Base-by-base conservation (phyloP, 1,139 yeast species). In the Lodderomyces margitis region DNA sequence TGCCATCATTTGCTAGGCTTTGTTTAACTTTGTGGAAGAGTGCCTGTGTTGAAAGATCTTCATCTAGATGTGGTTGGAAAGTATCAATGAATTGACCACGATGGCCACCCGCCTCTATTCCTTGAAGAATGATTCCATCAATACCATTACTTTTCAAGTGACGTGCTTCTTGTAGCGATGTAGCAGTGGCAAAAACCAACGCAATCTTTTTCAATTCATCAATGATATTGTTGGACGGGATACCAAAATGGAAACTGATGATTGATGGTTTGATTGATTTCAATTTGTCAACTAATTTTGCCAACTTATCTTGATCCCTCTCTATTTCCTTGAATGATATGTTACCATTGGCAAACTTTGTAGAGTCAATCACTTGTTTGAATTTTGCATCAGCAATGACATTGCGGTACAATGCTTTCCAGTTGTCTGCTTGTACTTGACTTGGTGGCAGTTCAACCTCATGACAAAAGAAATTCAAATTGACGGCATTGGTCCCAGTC, bases 61-160 rank as follows among this genome's bases (percentile, higher is more conserved):
- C 69, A 47, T 73, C 79, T 8, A 2, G 50, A 36, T 6, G 21
- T 4, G 31, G 32, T 12, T 41, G 41, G 15, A 49, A 52, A 12
- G 49, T 52, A 2, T 49, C 49, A 8, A 63, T 46, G 44, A 68
- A 75, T 47, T 66, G 68, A 1, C 81, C 81, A 30, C 81, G 54
- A 50, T 76, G 81, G 0, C 81, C 81, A 34, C 81, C 81, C 2
- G 81, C 81, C 51, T 75, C 80, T 52, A 62, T 68, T 0, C 81
- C 80, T 54, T 76, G 81, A 27, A 68, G 57, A 3, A 72, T 57
- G 5, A 75, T 55, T 3, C 75, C 80, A 49, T 72, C 74, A 8
- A 65, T 62, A 0, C 61, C 64, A 1, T 48, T 35, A 10, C 23
- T 15, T 14, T 20, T 14, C 8, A 34, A 21, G n/a, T 21, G 25